Base-by-base conservation (phyloP, 257 asterid species). In the Solanum paucissectum region DNA sequence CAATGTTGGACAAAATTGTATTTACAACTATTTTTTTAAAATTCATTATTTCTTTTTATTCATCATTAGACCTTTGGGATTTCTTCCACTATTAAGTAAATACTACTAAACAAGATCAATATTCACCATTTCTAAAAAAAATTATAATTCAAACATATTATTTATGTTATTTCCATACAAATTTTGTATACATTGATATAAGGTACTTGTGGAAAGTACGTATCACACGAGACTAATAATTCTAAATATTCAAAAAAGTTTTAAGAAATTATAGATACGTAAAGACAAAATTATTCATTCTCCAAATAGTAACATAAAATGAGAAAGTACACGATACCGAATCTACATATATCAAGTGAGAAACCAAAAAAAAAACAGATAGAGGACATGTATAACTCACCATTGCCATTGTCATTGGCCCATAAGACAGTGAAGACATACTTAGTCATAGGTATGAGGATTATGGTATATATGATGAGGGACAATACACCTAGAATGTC, bases 381-480 rank as follows among this genome's bases (percentile, higher is more conserved):
- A 66, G 34, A 66, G 73, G 34, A 62, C 2, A 62, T 62, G 33
- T 7, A 40, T n/a, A 55, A 64, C 91, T 52, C 12, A 95, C 98
- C 98, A 58, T 95, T 95, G 1, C 98, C 98, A 20, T 95, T 90
- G 92, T 94, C 97, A 18, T 95, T 95, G 14, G 98, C 98, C 92
- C 94, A 86, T 88, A 95, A 86, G 86, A 95, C 98, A 11, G 94
- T 87, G 87, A 91, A 90, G 40, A 94, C 95, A 73, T 95, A 95
- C 69, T 95, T 95, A 93, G 93, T 81, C 94, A 94, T 34, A 9
- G 98, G 98, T 60, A 94, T 87, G 69, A 95, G 90, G 16, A 91
- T 20, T 9, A 95, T 0, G 33, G 98, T 94, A 89, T 95, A 95
- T 33, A 95, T 90, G 89, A 94, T 95, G 84, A 95, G 96, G n/a